phyloP scores from a whole-genome alignment of 1,139 yeast genomes.

The Candida labiduridarum region DNA sequence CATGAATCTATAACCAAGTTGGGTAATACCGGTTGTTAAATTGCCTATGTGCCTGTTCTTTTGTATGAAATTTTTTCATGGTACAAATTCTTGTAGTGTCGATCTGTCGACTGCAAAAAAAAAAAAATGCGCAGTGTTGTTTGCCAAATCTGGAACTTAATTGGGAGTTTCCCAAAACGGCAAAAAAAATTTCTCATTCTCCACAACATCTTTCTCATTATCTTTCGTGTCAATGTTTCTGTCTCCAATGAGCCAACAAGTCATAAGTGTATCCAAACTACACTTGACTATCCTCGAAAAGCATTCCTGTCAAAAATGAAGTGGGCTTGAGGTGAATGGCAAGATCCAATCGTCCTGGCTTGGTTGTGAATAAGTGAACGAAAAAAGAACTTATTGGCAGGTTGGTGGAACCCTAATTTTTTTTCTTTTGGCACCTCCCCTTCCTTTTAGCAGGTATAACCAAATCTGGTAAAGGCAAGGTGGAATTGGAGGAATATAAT shows the following conservation, averaged over 20 bases:
- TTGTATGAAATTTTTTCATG: neutral
- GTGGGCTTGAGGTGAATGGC: neutral
- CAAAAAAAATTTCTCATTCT: neutral
- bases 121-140: neutral
- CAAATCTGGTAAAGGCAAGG: neutral
- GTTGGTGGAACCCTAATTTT: too few relatives aligned
- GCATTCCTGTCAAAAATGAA: neutral
- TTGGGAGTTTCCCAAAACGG: constrained; percentile 3
- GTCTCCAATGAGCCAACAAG: neutral
- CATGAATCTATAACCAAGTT: constrained; percentile 2
- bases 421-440: neutral
- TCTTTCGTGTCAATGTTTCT: neutral
- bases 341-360: neutral
- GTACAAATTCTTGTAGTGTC: neutral
- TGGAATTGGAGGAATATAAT: too few relatives aligned
- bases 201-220: neutral
- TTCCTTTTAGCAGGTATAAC: neutral
- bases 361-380: neutral
- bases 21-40: neutral
- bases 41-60: neutral
- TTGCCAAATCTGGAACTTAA: constrained; percentile 2
- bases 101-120: constrained; percentile 1
- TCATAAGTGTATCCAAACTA: neutral
- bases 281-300: neutral
- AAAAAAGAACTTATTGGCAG: too few relatives aligned